Base-by-base conservation (phyloP, 768 basidiomycete genomes). In the Termitomyces sp. region DNA sequence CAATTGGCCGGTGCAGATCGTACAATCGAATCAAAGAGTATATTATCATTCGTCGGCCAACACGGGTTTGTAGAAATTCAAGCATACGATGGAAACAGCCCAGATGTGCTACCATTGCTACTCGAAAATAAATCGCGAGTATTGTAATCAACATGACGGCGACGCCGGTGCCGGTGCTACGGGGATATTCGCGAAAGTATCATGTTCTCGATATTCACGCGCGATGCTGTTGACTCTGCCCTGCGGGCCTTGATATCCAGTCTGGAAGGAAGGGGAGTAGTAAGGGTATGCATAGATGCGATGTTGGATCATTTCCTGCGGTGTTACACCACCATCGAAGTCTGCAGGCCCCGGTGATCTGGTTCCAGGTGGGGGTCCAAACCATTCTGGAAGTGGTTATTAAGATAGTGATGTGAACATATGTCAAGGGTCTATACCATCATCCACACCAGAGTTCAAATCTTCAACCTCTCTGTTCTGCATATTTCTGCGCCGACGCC, bases 311-410 rank as follows among this genome's bases (percentile, higher is more conserved):
- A 42, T 42, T 5, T 53, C 39, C 29, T 45, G 56, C 5, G 24
- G 22, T 39, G n/a, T 13, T n/a, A 33, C 1, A 5, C 51, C 55
- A 41, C 15, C 16, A 12, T 58, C 42, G n/a, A 58, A 58, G 6
- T 52, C 57, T 52, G 26, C 44, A 15, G 51, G 51, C 31, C 34
- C 51, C 34, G 57, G 57, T 20, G 57, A 53, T 24, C 42, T 58
- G 12, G 57, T 58, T 46, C 51, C 57, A 8, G 45, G 51, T 39
- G 57, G 51, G 28, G 57, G 51, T 7, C 57, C 57, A 37, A 58
- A 26, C 57, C 57, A 53, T 47, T 58, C 51, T 58, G n/a, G 5
- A 46, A 37, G 34, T 36, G 12, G n/a, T 2, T 7, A 49, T 12
- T n/a, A 48, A 36, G 10, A 29, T 20, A 24, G 12, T 33, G 5